Conservation (phyloP, 495 filamentous ascomycete species). For the Sordaria brevicollis region DNA sequence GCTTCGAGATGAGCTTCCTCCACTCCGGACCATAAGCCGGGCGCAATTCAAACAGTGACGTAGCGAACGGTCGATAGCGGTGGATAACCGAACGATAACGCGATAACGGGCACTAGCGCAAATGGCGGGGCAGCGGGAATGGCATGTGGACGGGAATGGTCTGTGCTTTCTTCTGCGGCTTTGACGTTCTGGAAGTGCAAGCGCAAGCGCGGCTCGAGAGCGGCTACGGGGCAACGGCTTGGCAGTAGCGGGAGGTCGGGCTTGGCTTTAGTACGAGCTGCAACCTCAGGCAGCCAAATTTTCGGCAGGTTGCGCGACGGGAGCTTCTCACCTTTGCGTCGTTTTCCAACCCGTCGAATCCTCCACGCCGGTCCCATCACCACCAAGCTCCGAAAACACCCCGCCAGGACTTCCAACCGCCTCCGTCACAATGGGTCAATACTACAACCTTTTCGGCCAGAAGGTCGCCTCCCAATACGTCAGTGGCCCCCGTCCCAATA, state of each 20-base stretch:
- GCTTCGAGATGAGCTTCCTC: neutral
- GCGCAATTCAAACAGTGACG: neutral
- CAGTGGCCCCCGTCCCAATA: slow-evolving; percentile 35
- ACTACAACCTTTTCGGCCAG: slow-evolving; percentile 78
- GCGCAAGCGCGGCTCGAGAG: neutral
- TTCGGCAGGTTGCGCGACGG: neutral
- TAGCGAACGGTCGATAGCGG: neutral
- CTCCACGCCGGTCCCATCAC: slow-evolving; percentile 13
- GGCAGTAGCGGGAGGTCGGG: neutral
- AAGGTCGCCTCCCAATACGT: slow-evolving; percentile 92
- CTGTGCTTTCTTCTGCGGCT: neutral
- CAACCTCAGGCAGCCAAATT: neutral
- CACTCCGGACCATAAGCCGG: neutral
- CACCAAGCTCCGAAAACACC: slow-evolving; percentile 5
- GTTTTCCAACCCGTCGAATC: slow-evolving; percentile 16
- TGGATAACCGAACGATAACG: neutral
- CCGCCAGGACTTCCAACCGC: slow-evolving; percentile 21
- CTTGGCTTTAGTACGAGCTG: neutral
- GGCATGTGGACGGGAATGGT: neutral
- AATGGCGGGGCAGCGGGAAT: neutral
- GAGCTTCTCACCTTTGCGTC: slow-evolving; percentile 16
- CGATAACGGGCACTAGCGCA: neutral
- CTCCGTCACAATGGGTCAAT: slow-evolving; percentile 66
- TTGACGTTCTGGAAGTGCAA: neutral
- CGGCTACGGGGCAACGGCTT: neutral